Conservation (phyloP, 176 grass and related monocot genomes). For the Oryza rufipogon region DNA sequence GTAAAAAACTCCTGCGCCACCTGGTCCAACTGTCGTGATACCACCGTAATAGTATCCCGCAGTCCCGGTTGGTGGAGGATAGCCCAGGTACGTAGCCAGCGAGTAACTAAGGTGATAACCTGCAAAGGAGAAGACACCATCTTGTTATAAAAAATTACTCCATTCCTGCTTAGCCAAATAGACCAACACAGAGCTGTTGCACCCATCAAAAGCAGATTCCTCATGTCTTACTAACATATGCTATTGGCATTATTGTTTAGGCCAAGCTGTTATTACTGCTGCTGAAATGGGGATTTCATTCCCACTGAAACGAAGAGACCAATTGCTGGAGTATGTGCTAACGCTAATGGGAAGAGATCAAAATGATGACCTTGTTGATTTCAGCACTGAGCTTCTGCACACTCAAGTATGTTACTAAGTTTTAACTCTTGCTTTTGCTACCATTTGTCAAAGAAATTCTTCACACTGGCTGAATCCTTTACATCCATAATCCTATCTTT, state of each 20-base stretch:
- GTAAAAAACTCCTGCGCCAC: too few species aligned
- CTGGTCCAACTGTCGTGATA: too few species aligned
- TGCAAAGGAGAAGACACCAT: too few species aligned
- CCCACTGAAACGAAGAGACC: conserved; percentile 92
- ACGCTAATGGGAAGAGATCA: conserved; percentile 99
- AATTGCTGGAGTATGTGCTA: conserved; percentile 90
- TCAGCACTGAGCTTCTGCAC: conserved; percentile 81
- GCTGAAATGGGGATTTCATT: conserved; percentile 95
- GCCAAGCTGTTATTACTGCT: conserved; percentile 86
- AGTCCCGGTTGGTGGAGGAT: too few species aligned
- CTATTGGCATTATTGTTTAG: conserved; percentile 50
- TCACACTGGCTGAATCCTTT: conserved; percentile 17
- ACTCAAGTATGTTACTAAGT: conserved; percentile 69
- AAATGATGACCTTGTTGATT: conserved; percentile 81
- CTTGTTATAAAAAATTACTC: too few species aligned
- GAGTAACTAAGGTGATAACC: too few species aligned
- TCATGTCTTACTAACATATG: conserved; percentile 11
- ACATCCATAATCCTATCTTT: neutral
- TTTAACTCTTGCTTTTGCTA: conserved; percentile 16
- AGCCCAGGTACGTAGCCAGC: too few species aligned
- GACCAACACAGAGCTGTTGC: too few species aligned
- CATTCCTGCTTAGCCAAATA: too few species aligned
- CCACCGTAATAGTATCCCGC: too few species aligned
- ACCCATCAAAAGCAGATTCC: too few species aligned
- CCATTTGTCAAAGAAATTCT: conserved; percentile 26